Evolutionary conservation across 2,329 filamentous ascomycete genomes (phyloP), one percentile per base, ranked within the genome.

Genomic region (Mycosphaerella arachidis): DNA sequence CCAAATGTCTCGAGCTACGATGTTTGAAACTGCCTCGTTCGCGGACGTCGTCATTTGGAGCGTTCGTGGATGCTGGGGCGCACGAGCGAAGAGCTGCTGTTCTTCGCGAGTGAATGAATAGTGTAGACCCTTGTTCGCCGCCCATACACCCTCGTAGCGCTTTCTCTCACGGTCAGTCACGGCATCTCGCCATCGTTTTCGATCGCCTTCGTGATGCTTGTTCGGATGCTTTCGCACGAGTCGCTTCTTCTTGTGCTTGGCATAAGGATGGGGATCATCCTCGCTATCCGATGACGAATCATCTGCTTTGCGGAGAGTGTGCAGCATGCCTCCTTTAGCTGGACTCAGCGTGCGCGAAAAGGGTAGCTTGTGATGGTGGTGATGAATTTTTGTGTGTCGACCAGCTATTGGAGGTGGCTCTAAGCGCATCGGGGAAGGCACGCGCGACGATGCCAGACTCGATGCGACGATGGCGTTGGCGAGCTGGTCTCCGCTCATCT

Each of bases 101-200:
- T 70, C 68, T 43, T 63, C 59, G 0, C 56, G 48, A 8, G 68
- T 68, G 54, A 71, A 69, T 10, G 72, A 63, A 29, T 73, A 69
- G 51, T 73, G 67, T 0, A 85, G 60, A 0, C 90, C 90, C 53
- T 86, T 84, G 68, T 94, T 94, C 46, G 89, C 90, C 1, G 90
- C 90, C 89, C 90, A 94, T 1, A 94, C 83, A 2, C 88, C 90
- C 73, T 93, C 90, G 73, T 94, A 94, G 1, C 90, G 82, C 69
- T 89, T 89, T n/a, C 88, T 80, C 70, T 94, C 89, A 5, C 84
- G 79, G 52, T 84, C 82, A 0, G 87, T 90, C 46, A 94, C 84
- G 62, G 85, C 81, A 66, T 92, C 89, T 46, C 89, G 83, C 90
- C 90, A 94, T 6, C 89, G 84, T 68, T 85, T 87, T 18, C 90